phyloP scores from a whole-genome alignment of 345 rosid species.

The Linum trigynum region DNA sequence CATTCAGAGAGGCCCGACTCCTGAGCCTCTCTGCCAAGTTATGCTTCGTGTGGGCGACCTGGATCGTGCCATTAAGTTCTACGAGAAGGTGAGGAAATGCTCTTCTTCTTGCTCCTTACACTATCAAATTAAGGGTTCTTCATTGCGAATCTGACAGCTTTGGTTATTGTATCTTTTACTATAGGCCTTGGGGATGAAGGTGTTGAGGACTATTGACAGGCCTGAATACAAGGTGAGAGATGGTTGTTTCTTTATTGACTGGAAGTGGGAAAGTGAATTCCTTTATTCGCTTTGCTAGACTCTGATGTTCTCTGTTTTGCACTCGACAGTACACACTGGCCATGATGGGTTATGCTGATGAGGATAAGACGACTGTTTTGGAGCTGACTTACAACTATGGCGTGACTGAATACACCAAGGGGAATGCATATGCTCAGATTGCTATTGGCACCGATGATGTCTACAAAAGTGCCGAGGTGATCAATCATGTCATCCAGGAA shows the following conservation, averaged over 20 bases:
- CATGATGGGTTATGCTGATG: slow-evolving; percentile 86
- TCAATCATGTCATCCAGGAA: slow-evolving; percentile 56
- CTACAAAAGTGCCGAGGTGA: slow-evolving; percentile 87
- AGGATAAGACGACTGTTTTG: slow-evolving; percentile 64
- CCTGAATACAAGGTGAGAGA: slow-evolving; percentile 67
- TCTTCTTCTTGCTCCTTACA: too few species aligned
- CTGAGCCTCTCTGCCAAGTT: slow-evolving; percentile 90
- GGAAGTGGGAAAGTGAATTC: too few species aligned
- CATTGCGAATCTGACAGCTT: background rate
- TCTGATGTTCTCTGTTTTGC: background rate
- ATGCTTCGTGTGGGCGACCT: slow-evolving; percentile 94
- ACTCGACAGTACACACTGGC: slow-evolving; percentile 59
- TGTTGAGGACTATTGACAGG: slow-evolving; percentile 53
- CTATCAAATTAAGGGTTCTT: too few species aligned
- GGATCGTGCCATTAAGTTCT: slow-evolving; percentile 71
- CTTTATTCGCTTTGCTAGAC: too few species aligned
- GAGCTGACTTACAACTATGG: slow-evolving; percentile 79
- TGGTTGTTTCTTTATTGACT: background rate
- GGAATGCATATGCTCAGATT: slow-evolving; percentile 73
- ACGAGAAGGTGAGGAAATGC: slow-evolving; percentile 58
- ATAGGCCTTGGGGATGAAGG: slow-evolving; percentile 85
- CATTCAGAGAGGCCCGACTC: slow-evolving; percentile 79
- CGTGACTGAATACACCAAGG: slow-evolving; percentile 87
- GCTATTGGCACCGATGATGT: slow-evolving; percentile 88
- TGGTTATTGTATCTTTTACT: background rate